A percentile compares a stretch with the other conserved stretches of the same genome.
Evolutionary conservation across 306 rosid genomes (phyloP).

Genomic region (Amphicarpaea edgeworthii): DNA sequence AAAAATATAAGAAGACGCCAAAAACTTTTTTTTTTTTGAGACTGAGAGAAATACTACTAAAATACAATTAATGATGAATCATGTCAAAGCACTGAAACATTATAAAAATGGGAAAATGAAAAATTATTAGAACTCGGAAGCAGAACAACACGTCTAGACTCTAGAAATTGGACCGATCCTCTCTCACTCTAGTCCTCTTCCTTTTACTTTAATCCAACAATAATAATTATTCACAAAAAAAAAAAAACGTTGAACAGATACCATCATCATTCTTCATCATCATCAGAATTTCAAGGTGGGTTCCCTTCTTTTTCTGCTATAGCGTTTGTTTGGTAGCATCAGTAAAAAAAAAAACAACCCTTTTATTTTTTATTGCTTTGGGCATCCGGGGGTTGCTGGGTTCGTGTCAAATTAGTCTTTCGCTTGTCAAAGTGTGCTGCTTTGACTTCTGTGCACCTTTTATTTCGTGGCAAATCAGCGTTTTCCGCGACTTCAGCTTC

Average conservation of each 20-base stretch:
- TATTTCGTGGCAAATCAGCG: constrained; percentile 7
- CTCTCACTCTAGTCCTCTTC: background rate
- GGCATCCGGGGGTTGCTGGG: constrained; percentile 5
- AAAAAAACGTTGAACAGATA: background rate
- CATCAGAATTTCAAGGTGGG: constrained; percentile 52
- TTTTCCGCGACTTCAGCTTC: constrained; percentile 38
- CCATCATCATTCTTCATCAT: constrained; percentile 44
- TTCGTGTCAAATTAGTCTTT: constrained; percentile 42
- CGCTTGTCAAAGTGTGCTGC: constrained; percentile 36
- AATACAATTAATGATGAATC: constrained; percentile 40
- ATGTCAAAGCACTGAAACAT: constrained; percentile 52
- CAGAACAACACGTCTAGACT: constrained; percentile 56
- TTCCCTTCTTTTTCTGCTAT: constrained; percentile 41
- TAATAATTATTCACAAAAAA: background rate
- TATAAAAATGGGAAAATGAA: constrained; percentile 47
- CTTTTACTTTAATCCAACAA: constrained; percentile 40
- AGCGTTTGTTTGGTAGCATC: background rate
- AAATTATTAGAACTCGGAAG: constrained; percentile 46
- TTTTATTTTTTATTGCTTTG: background rate
- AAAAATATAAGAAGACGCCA: background rate
- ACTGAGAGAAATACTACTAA: background rate
- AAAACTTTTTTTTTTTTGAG: background rate
- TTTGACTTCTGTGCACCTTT: constrained; percentile 46
- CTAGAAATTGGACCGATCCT: constrained; percentile 57
- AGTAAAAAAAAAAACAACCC: background rate